Conservation (phyloP, 805 yeast species). For the Zygosaccharomyces bailii region DNA sequence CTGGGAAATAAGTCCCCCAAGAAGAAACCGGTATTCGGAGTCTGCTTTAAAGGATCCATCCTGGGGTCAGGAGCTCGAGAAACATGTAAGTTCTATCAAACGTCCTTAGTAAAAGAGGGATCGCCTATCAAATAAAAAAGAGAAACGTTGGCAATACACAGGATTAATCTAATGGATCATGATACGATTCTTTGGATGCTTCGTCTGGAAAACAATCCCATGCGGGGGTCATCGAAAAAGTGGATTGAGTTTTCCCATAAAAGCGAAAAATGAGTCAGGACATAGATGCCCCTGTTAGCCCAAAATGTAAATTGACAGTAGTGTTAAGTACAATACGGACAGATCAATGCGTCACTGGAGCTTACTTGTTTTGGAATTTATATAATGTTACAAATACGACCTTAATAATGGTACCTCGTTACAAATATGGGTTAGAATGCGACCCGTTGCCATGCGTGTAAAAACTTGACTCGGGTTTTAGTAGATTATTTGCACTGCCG, state of each 20-base stretch:
- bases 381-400: neutral
- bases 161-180: neutral
- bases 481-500: constrained; percentile 19
- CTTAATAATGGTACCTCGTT: neutral
- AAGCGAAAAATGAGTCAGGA: neutral
- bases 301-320: too few relatives aligned
- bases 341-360: too few relatives aligned
- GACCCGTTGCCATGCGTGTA: constrained; percentile 18
- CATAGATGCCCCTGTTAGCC: too few relatives aligned
- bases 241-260: neutral
- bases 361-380: too few relatives aligned
- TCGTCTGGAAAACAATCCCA: neutral
- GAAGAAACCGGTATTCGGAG: constrained; percentile 1
- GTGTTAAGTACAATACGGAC: too few relatives aligned
- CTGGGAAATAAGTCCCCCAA: neutral
- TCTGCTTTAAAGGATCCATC: constrained; percentile 4
- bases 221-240: neutral
- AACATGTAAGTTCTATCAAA: neutral
- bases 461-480: constrained; percentile 35
- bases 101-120: neutral
- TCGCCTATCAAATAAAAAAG: too few relatives aligned
- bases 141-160: too few relatives aligned
- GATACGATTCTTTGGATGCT: neutral
- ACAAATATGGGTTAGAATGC: constrained; percentile 18
- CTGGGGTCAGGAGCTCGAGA: neutral